Evolutionary conservation across 176 grass and related monocot species (phyloP).

Genomic region (Eleusine indica): DNA sequence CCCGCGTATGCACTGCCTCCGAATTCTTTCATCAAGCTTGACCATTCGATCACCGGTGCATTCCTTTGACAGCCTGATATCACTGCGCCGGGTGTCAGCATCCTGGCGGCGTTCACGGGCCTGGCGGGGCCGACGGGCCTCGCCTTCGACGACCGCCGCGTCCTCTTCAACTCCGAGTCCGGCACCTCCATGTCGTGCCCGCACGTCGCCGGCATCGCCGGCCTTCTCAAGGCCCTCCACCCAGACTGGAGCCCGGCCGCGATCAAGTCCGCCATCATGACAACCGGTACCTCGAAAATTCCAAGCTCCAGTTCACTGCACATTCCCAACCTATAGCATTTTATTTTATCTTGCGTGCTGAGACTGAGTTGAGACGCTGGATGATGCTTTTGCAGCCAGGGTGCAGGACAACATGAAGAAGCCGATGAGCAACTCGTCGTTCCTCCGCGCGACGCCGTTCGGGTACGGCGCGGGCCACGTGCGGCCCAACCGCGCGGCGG

Average conservation of each 20-base stretch:
- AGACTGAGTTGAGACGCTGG: background rate
- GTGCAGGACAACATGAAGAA: conserved; percentile 62
- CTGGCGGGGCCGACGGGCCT: conserved; percentile 59
- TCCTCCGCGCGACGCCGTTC: conserved; percentile 69
- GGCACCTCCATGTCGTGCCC: conserved; percentile 98
- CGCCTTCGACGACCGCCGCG: conserved; percentile 70
- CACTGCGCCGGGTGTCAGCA: conserved; percentile 90
- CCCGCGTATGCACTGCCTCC: background rate
- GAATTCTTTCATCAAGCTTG: background rate
- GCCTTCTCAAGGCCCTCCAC: conserved; percentile 74
- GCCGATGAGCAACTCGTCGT: conserved; percentile 73
- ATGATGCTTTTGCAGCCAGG: conserved; percentile 47
- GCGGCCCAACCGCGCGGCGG: conserved; percentile 65
- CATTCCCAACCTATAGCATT: background rate
- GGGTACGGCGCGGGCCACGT: conserved; percentile 88
- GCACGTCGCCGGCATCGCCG: conserved; percentile 79
- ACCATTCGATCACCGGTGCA: background rate
- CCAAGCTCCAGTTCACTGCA: background rate
- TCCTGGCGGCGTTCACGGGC: conserved; percentile 72
- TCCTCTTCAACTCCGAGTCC: conserved; percentile 88
- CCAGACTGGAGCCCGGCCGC: conserved; percentile 85
- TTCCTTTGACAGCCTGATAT: conserved; percentile 71
- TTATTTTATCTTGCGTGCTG: background rate
- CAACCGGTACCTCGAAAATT: conserved; percentile 42
- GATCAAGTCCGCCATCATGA: conserved; percentile 94